These are phyloP conservation scores for Phragmites australis DNA, from an alignment of 176 grass and related monocot species.

Conservation along the genomic window DNA sequence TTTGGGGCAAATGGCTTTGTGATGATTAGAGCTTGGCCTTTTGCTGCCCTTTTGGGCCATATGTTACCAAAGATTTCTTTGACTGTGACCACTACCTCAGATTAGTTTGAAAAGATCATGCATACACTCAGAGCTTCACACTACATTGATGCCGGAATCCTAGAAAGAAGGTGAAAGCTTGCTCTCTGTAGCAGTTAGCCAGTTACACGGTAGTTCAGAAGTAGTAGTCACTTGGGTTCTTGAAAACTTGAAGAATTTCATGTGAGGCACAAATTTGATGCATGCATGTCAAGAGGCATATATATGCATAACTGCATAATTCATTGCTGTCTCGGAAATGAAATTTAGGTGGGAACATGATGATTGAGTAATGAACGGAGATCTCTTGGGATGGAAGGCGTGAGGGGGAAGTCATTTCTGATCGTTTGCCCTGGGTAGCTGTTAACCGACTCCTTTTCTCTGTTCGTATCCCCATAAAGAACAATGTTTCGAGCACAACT, in stretches of 20 bases:
- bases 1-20: conserved; percentile 92
- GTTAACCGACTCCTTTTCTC: conserved; percentile 36
- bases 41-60: conserved; percentile 84
- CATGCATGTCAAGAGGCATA: not conserved
- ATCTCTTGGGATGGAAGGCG: conserved; percentile 57
- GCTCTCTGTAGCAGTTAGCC: conserved; percentile 19
- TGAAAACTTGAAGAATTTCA: not conserved
- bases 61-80: conserved; percentile 80
- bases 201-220: conserved; percentile 14
- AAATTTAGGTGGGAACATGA: conserved; percentile 5
- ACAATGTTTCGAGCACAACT: conserved; percentile 61
- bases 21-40: conserved; percentile 84
- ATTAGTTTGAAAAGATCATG: conserved; percentile 58
- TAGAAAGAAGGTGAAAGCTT: conserved; percentile 31
- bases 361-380: conserved; percentile 38
- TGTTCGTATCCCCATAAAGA: conserved; percentile 62
- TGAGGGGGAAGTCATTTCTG: conserved; percentile 48
- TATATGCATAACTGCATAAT: not conserved
- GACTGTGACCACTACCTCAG: conserved; percentile 63
- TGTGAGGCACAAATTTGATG: not conserved
- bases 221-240: not conserved
- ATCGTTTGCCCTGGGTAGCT: conserved; percentile 28
- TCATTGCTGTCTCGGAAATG: not conserved
- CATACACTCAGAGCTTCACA: conserved; percentile 22
- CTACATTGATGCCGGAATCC: conserved; percentile 23